Evolutionary conservation across 306 rosid species (phyloP), one percentile per base, ranked within the genome.

Genomic region (Sophora flavescens): DNA sequence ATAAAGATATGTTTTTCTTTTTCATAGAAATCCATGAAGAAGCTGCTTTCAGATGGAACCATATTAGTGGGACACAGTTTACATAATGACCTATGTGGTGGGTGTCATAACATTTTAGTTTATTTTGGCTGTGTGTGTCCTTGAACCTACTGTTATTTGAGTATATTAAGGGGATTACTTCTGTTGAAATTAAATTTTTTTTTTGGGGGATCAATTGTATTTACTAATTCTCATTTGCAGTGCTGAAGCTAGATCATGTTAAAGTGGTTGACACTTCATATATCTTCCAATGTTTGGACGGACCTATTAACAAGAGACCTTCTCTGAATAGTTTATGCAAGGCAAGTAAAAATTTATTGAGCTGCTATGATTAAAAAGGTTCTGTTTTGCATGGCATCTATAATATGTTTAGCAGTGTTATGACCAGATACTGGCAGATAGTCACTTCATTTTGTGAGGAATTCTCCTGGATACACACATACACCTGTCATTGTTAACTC

Each of bases 41-140:
- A 80, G 78, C 65, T 95, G 78, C 77, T 92, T 66, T 66, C 85
- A 54, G 26, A 67, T 33, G 96, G 96, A 79, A 64, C 89, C 35
- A 90, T 92, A 85, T 88, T 92, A 86, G 90, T 88, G 54, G 99
- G 99, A 62, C 99, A 95, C 81, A 83, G 97, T 85, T 83, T 95
- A 78, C 73, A 87, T 74, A 95, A 92, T 53, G 99, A 92, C 81
- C 85, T 95, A 58, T 79, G 53, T 47, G 97, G 99, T 78, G 68
- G 81, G 82, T 41, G 63, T 58, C 74, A 9, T 69, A 44, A 61
- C 68, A 15, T 48, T 70, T 35, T 59, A 4, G 15, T 39, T 47
- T 30, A 8, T 26, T 45, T 47, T 78, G 60, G 53, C 54, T 61
- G 6, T 63, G 39, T 14, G 30, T 45, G 52, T 45, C 52, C 52